These are phyloP conservation scores for Conidiobolus incongruus DNA, from an alignment of 371 early-diverging fungal species.

Conservation along the genomic window DNA sequence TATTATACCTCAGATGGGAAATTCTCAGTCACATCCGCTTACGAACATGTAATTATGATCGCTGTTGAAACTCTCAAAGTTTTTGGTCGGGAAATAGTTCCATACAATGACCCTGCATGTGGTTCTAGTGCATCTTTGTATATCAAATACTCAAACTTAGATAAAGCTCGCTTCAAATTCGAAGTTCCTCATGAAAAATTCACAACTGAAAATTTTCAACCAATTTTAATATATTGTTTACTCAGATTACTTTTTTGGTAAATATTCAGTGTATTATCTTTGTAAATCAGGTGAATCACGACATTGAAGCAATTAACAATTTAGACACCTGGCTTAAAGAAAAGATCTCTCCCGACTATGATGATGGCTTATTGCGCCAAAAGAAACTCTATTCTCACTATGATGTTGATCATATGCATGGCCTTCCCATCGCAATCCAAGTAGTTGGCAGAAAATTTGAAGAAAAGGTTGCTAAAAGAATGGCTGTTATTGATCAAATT, in stretches of 20 bases:
- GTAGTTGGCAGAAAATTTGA: neutral
- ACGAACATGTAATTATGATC: neutral
- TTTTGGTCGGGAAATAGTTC: neutral
- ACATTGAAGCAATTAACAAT: neutral
- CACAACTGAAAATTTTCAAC: neutral
- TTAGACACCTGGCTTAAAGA: neutral
- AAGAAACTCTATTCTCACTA: neutral
- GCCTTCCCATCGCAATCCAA: conserved; percentile 1
- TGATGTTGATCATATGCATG: neutral
- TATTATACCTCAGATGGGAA: conserved; percentile 1
- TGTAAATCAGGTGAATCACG: neutral
- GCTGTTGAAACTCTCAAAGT: neutral
- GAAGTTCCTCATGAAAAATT: neutral
- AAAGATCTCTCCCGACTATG: too few relatives aligned
- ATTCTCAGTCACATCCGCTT: neutral
- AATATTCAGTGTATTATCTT: neutral
- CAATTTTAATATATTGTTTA: too few relatives aligned
- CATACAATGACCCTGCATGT: too few relatives aligned
- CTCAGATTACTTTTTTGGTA: too few relatives aligned
- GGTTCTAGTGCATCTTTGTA: too few relatives aligned
- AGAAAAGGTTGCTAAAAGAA: neutral
- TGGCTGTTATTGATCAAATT: conserved; percentile 3
- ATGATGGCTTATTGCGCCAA: neutral
- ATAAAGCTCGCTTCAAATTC: neutral
- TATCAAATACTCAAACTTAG: neutral